Evolutionary conservation across 2,329 filamentous ascomycete species (phyloP), one percentile per base, ranked within the genome.

Genomic region (Fusarium anguioides): DNA sequence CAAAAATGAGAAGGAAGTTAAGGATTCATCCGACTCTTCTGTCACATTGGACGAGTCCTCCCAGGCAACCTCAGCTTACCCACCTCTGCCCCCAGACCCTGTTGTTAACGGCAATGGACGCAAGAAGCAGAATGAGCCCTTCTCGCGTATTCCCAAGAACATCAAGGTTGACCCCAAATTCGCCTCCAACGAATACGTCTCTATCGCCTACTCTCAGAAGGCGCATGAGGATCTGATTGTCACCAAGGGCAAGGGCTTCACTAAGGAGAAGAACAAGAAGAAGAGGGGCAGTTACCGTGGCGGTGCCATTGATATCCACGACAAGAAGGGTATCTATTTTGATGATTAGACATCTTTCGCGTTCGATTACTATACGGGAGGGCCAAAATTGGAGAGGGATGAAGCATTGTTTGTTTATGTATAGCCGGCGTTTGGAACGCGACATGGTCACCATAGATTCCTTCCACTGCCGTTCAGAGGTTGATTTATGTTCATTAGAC

Each of bases 201-300:
- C 89, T 21, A 93, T 97, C 77, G 90, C 91, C 66, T 99, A 98
- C 80, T 95, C 94, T 23, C 91, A 96, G 72, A 89, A 89, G 71
- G 96, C 96, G 10, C 92, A 94, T 75, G 87, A 93, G 70, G 94
- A 97, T 76, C 82, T 99, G 66, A 92, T 94, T 46, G 87, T 97
- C 36, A 98, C 95, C 29, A 93, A 91, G 77, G 96, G 96, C 74
- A 98, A 97, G 82, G 94, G 93, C 6, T 99, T 99, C 81, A 98
- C 95, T 61, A 99, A 99, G 84, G 96, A 98, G 84, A 99, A 99
- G 89, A 99, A 99, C 82, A 99, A 99, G 86, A 96, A 94, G 86
- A 94, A 94, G 86, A 86, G 89, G 72, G 96, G 96, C 48, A 93
- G 91, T 69, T 99, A 97, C 84, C 89, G 91, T 45, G 96, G 96